Base-by-base conservation (phyloP, 352 stramenopile genomes). In the Globisporangium canariense region DNA sequence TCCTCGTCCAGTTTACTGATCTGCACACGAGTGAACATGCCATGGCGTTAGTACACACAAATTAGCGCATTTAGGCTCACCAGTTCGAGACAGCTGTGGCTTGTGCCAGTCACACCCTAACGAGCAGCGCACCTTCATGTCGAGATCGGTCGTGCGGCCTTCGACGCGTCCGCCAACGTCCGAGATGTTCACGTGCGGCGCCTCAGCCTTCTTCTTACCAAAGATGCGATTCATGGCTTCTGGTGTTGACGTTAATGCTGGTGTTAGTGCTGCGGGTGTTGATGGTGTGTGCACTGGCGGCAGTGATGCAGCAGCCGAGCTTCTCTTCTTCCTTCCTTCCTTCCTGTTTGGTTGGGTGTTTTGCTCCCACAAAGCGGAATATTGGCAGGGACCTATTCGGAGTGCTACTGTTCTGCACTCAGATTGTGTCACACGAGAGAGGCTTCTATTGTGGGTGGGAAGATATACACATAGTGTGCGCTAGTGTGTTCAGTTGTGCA, bases 1-100 rank as follows among this genome's bases (percentile, higher is more conserved):
- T 95, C 87, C 64, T 95, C 72, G 43, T 95, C 83, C 22, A 93
- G 71, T 65, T 91, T 89, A 20, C 79, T 76, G 57, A 95, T 93
- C 87, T 95, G 47, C 40, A 22, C 11, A 43, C n/a, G 22, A 46
- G 8, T 14, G 28, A 32, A 13, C 2, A 53, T n/a, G 8, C 7
- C 16, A 45, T 14, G n/a, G 10, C 3, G 14, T 1, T 28, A 10
- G 46, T 5, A 65, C 10, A 36, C 7, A 18, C 4, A 11, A 4
- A 14, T 14, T 11, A 41, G 62, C 22, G 25, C 47, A 36, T 13
- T 34, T 20, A 32, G 11, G 34, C 47, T 18, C 6, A 36, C 20
- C 4, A 62, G 34, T 6, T 9, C 38, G 41, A n/a, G 20, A 49
- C 14, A 54, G 30, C 28, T 22, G 66, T 9, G 25, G 6, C 30